phyloP scores from a whole-genome alignment of 2,329 filamentous ascomycete species.

The Metarhizium rileyi region DNA sequence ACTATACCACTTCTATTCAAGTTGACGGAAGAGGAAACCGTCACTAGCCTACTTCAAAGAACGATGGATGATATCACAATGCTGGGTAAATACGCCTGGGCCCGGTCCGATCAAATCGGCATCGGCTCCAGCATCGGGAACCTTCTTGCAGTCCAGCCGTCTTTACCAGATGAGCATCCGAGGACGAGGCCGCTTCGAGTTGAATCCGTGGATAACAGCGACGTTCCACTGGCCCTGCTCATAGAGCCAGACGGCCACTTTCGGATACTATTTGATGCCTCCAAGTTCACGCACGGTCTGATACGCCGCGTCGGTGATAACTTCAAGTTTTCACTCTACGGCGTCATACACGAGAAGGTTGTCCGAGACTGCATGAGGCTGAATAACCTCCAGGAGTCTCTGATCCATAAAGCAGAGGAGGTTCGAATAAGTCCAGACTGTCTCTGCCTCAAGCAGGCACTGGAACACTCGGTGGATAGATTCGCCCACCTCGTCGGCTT shows the following conservation, averaged over 20 bases:
- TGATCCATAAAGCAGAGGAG: neutral
- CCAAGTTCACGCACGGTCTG: neutral
- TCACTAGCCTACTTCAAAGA: neutral
- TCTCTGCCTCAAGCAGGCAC: neutral
- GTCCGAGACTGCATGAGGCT: conserved; percentile 2
- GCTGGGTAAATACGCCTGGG: conserved; percentile 5
- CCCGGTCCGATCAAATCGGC: conserved; percentile 4
- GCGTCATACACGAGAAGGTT: neutral
- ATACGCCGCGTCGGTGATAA: neutral
- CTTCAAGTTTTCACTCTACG: neutral
- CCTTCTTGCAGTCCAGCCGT: conserved; percentile 1
- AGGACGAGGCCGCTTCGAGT: neutral
- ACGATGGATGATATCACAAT: conserved; percentile 1
- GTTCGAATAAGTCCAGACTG: neutral
- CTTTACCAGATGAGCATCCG: neutral
- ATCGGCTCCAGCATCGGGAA: neutral
- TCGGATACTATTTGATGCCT: neutral
- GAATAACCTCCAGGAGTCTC: neutral
- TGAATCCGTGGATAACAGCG: conserved; percentile 3
- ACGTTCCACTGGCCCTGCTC: neutral
- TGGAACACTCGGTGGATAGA: neutral
- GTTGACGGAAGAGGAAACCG: neutral
- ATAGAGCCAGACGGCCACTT: neutral
- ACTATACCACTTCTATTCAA: conserved; percentile 4
- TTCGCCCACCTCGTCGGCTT: neutral